A percentile compares a stretch with the other conserved stretches of the same genome.
phyloP scores from a whole-genome alignment of 768 basidiomycete genomes.

The Suillus decipiens region DNA sequence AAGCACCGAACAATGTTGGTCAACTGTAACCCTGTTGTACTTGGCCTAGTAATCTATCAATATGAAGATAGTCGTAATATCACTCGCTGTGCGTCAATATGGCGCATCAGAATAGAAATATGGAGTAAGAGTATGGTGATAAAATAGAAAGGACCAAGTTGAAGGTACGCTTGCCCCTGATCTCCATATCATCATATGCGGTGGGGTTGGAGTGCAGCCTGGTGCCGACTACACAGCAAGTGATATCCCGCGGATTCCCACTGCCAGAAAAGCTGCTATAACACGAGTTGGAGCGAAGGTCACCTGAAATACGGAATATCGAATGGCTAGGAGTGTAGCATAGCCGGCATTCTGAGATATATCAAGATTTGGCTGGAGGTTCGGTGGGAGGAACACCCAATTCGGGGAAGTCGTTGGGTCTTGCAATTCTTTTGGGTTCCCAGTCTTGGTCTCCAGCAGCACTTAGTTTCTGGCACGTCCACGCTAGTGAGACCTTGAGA shows the following conservation, averaged over 20 bases:
- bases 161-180: not conserved
- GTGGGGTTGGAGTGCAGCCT: not conserved
- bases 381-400: constrained; percentile 86
- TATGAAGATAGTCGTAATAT: not conserved
- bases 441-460: constrained; percentile 68
- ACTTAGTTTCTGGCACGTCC: constrained; percentile 58
- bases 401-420: constrained; percentile 88
- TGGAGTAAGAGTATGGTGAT: not conserved
- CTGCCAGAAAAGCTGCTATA: not conserved
- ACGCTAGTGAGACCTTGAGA: constrained; percentile 7
- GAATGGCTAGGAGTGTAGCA: not conserved
- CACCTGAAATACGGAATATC: no score
- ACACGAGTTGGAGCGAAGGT: not conserved
- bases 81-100: not conserved
- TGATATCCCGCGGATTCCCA: not conserved
- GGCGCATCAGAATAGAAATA: not conserved
- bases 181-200: not conserved
- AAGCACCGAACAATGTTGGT: not conserved
- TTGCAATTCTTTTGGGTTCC: constrained; percentile 82
- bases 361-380: constrained; percentile 33
- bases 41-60: not conserved
- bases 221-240: not conserved
- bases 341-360: not conserved
- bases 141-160: not conserved
- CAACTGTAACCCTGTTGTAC: not conserved